A percentile compares a stretch with the other conserved stretches of the same genome.
These are phyloP conservation scores for Elongisporangium senticosum DNA, from an alignment of 352 stramenopile species.

Conservation along the genomic window DNA sequence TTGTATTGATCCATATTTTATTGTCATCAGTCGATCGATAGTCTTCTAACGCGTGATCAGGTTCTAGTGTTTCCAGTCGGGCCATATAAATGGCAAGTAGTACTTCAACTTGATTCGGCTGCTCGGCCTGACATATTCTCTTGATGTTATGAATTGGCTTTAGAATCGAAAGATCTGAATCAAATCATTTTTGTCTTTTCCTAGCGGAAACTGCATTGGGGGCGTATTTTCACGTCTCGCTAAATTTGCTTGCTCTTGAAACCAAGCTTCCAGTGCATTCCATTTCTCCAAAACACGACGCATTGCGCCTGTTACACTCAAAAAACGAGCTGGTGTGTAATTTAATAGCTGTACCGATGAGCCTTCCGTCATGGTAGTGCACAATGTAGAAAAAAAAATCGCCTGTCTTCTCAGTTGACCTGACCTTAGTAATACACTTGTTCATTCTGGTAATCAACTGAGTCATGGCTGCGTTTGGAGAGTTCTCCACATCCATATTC, in stretches of 20 bases:
- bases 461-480: conserved; percentile 12
- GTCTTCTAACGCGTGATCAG: conserved; percentile 7
- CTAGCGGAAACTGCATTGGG: too few relatives aligned
- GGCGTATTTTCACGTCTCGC: neutral
- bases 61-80: neutral
- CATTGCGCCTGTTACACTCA: conserved; percentile 10
- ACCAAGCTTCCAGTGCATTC: conserved; percentile 5
- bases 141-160: too few relatives aligned
- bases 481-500: conserved; percentile 3
- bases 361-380: conserved; percentile 5
- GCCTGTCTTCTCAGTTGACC: conserved; percentile 4
- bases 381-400: conserved; percentile 11
- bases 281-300: conserved; percentile 4
- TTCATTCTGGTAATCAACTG: conserved; percentile 11
- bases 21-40: conserved; percentile 12
- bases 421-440: conserved; percentile 11
- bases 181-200: too few relatives aligned
- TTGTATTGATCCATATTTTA: conserved; percentile 9
- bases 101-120: too few relatives aligned
- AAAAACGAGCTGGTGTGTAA: conserved; percentile 9
- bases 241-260: conserved; percentile 3
- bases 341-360: conserved; percentile 8
- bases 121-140: too few relatives aligned
- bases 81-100: too few relatives aligned
- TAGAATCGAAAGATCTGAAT: too few relatives aligned